Base-by-base conservation (phyloP, 176 grass and related monocot genomes). In the Puya raimondii region DNA sequence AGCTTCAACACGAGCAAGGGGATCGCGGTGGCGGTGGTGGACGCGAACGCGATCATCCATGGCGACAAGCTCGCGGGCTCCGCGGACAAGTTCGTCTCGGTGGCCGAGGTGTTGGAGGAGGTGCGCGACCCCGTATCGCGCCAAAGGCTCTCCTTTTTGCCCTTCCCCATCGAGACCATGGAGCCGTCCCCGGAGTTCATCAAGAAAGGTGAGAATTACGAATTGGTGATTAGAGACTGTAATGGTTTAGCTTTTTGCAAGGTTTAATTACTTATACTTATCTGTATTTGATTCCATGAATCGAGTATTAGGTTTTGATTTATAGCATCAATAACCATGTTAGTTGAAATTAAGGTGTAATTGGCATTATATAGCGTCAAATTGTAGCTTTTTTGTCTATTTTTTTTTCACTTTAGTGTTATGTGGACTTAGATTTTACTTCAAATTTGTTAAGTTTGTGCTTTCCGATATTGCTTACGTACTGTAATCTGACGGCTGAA, bases 41-140 rank as follows among this genome's bases (percentile, higher is more conserved):
- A 99, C 48, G 94, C 94, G 26, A 99, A 99, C 49, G 90, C 94
- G 15, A 81, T 83, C n/a, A 99, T 99, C 15, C 69, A 88, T 2
- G 89, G 94, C 0, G 87, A 84, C 57, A 83, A 81, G 29, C 80
- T 99, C 33, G 72, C 81, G 12, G 64, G 82, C 12, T 63, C 74
- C 12, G 87, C 90, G 0, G 87, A 82, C 1, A 77, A 84, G 48
- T 88, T 92, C 1, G 87, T 93, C 51, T 91, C 94, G 48, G 90
- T 93, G 18, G 76, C 64, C 3, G 95, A 91, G 78, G 90, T 84
- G 67, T 80, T 93, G 42, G 95, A 99, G 2, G 90, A 94, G 80
- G 90, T 99, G 10, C 84, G 95, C 9, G 95, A 99, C 49, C 87
- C 87, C 0, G 74, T 66, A 10, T 86, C 89, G 9, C 85, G 95